phyloP scores from a whole-genome alignment of 2,329 filamentous ascomycete species.

The Hymenoscyphus occultus region DNA sequence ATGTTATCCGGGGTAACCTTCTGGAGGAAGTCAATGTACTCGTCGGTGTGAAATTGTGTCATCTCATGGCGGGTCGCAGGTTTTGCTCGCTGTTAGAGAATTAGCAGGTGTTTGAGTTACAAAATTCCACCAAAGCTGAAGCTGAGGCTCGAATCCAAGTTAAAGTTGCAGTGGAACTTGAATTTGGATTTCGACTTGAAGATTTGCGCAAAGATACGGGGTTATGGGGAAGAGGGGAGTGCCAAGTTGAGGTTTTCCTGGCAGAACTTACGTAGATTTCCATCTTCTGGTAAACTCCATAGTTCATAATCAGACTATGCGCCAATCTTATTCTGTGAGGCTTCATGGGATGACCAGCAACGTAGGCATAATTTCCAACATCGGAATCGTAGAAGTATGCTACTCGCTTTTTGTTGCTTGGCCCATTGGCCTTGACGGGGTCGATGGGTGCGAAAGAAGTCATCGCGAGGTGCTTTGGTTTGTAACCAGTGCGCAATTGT shows the following conservation, averaged over 20 bases:
- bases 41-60: constrained; percentile 88
- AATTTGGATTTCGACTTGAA: too few species aligned
- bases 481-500: not conserved
- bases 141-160: not conserved
- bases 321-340: constrained; percentile 93
- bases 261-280: constrained; percentile 78
- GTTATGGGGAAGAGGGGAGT: not conserved
- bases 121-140: not conserved
- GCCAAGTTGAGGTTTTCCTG: not conserved
- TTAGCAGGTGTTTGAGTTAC: constrained; percentile 11
- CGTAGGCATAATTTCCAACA: constrained; percentile 97
- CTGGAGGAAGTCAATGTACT: constrained; percentile 92
- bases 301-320: constrained; percentile 93
- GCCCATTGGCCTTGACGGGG: constrained; percentile 47
- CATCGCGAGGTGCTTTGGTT: constrained; percentile 21
- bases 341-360: constrained; percentile 97
- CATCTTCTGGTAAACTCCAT: constrained; percentile 94
- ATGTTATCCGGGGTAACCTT: constrained; percentile 99
- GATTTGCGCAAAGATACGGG: not conserved
- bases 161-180: too few species aligned
- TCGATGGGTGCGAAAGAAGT: constrained; percentile 51
- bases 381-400: constrained; percentile 99
- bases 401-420: constrained; percentile 70
- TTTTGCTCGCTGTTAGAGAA: constrained; percentile 64
- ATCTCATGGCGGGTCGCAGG: constrained; percentile 87